These are phyloP conservation scores for Zygosaccharomyces pseudorouxii DNA, from an alignment of 805 yeast species.

Conservation along the genomic window DNA sequence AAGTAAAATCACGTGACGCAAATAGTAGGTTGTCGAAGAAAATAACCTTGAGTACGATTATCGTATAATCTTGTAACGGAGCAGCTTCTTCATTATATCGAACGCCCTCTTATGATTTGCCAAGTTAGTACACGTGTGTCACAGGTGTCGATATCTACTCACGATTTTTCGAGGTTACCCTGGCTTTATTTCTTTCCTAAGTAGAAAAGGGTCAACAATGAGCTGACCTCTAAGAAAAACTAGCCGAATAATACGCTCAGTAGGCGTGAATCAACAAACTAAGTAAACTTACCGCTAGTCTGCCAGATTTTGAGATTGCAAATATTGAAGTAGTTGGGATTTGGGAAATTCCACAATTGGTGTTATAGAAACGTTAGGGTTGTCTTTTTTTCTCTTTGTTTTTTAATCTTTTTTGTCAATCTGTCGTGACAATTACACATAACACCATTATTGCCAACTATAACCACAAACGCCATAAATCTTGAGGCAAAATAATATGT, in stretches of 20 bases:
- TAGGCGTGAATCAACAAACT: not conserved
- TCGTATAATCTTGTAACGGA: too few relatives aligned
- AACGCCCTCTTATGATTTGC: too few relatives aligned
- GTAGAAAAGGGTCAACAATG: constrained; percentile 5
- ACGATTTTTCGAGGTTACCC: not conserved
- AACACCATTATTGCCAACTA: not conserved
- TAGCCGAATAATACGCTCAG: not conserved
- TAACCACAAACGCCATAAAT: not conserved
- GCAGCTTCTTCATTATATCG: too few relatives aligned
- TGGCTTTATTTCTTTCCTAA: not conserved
- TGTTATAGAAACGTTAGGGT: not conserved
- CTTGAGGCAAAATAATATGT: constrained; percentile 2
- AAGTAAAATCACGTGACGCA: too few relatives aligned
- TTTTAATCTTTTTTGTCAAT: too few relatives aligned
- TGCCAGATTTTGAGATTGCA: too few relatives aligned
- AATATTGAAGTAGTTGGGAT: not conserved
- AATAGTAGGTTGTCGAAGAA: too few relatives aligned
- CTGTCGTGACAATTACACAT: not conserved
- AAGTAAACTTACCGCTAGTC: too few relatives aligned
- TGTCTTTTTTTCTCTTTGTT: too few relatives aligned
- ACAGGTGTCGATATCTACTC: too few relatives aligned
- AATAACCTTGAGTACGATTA: too few relatives aligned
- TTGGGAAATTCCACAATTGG: not conserved
- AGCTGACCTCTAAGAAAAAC: not conserved
- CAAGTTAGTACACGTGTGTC: too few relatives aligned